Evolutionary conservation across 1,284 basidiomycete genomes (phyloP), one percentile per base, ranked within the genome.

Genomic region (Caloboletus firmus): DNA sequence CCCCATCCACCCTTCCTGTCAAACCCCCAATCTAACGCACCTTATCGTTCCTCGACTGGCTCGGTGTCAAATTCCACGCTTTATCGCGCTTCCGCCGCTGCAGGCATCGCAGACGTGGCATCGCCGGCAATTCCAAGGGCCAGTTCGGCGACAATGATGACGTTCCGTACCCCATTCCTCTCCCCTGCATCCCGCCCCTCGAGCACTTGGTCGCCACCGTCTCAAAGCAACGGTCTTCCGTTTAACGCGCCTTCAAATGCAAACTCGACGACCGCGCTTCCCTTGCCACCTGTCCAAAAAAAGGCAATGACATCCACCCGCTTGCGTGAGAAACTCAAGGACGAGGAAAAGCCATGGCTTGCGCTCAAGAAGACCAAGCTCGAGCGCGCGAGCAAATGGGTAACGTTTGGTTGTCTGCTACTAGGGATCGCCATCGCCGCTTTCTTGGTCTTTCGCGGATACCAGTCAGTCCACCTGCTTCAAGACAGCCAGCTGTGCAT

Each of bases 111-210:
- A 1, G 65, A 66, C 8, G 24, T 5, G 0, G 41, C 45, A 1
- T 17, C 52, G 0, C 37, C 56, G 6, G 0, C 49, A 3, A 46
- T 63, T 11, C 67, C 68, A 58, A 74, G 77, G 51, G 66, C 64
- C 50, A 80, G 79, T 58, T 81, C 78, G 3, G 79, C 83, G 0
- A 79, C 74, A 4, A 70, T 67, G 42, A 66, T 75, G 73, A 60
- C 54, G n/a, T 87, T 89, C 73, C 81, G 85, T 24, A 73, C 80
- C 0, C 83, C 86, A 0, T 87, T 87, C 73, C 78, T 88, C 48
- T 80, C 83, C 8, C 86, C 86, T 0, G 78, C 84, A 6, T 84
- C 83, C 4, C 77, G 86, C 22, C 85, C 84, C 0, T 84, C 81
- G 0, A 76, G 78, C 15, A 58, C 84, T 0, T 87, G 85, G 86